Percentiles rank a stretch among this genome's conserved stretches.
Conservation (phyloP, 768 basidiomycete genomes). For the Boletus subcaerulescens region DNA sequence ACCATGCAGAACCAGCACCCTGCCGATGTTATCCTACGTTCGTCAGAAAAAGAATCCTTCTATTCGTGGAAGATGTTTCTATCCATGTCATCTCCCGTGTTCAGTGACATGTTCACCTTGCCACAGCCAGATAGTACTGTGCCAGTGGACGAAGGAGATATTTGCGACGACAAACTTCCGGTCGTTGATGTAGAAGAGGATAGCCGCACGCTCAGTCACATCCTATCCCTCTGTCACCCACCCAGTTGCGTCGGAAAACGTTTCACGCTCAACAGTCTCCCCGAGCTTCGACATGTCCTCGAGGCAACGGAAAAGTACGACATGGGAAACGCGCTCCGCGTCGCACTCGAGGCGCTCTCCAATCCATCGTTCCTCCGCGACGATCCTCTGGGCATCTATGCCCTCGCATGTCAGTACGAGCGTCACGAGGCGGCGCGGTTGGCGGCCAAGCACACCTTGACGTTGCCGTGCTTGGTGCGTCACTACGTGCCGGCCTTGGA, state of each 20-base stretch:
- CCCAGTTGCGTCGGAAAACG: not conserved
- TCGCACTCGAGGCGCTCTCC: constrained; percentile 4
- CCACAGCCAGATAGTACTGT: constrained; percentile 2
- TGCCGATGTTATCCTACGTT: constrained; percentile 15
- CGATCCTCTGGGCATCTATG: constrained; percentile 10
- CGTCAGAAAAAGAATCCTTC: constrained; percentile 7
- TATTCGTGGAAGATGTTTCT: constrained; percentile 7
- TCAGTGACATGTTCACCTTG: constrained; percentile 14
- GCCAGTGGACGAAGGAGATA: not conserved
- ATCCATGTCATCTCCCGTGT: constrained; percentile 12
- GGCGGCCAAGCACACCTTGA: constrained; percentile 10
- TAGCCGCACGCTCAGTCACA: not conserved
- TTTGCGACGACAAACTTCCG: not conserved
- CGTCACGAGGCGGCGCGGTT: not conserved
- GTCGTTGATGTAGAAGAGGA: constrained; percentile 15
- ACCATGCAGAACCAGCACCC: constrained; percentile 8
- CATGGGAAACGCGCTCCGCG: constrained; percentile 4
- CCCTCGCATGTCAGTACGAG: constrained; percentile 10
- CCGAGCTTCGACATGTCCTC: constrained; percentile 8
- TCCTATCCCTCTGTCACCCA: constrained; percentile 13
- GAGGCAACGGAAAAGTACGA: constrained; percentile 15
- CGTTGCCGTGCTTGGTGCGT: not conserved
- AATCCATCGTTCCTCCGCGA: not conserved
- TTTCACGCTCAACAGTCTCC: not conserved
- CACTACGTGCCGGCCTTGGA: constrained; percentile 11